These are phyloP conservation scores for Silene noctiflora DNA, from an alignment of 179 eudicot genomes.

Conservation along the genomic window DNA sequence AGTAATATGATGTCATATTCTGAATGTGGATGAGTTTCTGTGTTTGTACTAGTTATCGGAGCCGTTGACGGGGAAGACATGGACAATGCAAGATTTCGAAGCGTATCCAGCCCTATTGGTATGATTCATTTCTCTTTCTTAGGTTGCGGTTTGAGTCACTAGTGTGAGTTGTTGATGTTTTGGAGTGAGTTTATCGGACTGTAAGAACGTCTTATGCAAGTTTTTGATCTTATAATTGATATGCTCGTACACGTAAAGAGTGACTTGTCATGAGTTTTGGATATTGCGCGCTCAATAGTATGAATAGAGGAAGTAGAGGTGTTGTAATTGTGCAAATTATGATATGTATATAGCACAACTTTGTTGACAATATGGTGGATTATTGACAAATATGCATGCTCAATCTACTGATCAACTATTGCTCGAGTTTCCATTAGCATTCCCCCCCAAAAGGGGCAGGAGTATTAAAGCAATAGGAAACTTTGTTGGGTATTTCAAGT, in stretches of 20 bases:
- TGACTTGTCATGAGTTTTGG: background rate
- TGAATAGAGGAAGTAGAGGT: background rate
- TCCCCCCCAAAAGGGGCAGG: background rate
- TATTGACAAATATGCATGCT: background rate
- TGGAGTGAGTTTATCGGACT: background rate
- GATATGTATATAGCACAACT: background rate
- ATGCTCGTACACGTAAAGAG: background rate
- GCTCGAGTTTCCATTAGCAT: background rate
- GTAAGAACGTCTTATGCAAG: background rate
- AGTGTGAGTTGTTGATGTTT: background rate
- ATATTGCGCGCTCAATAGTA: background rate
- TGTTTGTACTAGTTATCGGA: slow-evolving; percentile 46
- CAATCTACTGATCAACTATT: background rate
- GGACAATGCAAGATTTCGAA: slow-evolving; percentile 81
- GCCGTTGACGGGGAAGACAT: slow-evolving; percentile 78
- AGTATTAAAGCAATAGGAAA: background rate
- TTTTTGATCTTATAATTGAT: background rate
- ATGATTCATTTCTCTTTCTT: slow-evolving; percentile 9
- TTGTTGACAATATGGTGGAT: background rate
- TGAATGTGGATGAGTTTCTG: background rate
- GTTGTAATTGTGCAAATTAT: background rate
- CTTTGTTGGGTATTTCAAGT: background rate
- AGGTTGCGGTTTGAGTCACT: background rate
- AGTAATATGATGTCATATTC: background rate
- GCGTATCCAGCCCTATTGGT: slow-evolving; percentile 77